Evolutionary conservation across 768 basidiomycete species (phyloP).

Genomic region (Trametes gibbosa): DNA sequence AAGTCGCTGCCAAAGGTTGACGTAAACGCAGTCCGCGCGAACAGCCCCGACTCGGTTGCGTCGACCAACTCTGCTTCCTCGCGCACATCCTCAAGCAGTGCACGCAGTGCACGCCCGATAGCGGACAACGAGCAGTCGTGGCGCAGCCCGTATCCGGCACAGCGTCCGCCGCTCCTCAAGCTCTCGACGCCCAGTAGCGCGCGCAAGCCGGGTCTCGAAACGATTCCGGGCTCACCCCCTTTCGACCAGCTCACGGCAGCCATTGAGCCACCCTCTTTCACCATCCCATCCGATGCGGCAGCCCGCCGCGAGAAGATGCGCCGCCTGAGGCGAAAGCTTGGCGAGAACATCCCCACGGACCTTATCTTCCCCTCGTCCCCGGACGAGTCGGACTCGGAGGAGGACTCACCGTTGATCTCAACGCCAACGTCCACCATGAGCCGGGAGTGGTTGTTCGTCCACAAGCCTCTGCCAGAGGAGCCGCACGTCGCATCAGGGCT

Average conservation of each 20-base stretch:
- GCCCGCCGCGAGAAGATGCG: conserved; percentile 61
- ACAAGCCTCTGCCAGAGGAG: conserved; percentile 10
- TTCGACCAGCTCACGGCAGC: conserved; percentile 1
- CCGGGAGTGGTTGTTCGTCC: conserved; percentile 15
- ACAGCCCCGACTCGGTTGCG: conserved; percentile 16
- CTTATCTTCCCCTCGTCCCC: conserved; percentile 50
- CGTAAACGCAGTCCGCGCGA: conserved; percentile 5
- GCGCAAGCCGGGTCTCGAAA: conserved; percentile 5
- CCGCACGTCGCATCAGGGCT: not conserved
- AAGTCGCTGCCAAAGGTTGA: conserved; percentile 17
- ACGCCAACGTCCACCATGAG: conserved; percentile 12
- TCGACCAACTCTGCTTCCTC: conserved; percentile 12
- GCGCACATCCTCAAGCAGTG: conserved; percentile 10
- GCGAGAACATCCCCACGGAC: conserved; percentile 57
- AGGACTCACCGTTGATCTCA: conserved; percentile 14
- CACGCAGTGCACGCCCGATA: conserved; percentile 1
- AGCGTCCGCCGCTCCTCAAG: conserved; percentile 25
- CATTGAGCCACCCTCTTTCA: conserved; percentile 28
- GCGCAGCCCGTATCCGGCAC: conserved; percentile 20
- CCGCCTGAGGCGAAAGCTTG: conserved; percentile 56
- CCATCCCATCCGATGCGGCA: conserved; percentile 39
- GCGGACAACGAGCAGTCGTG: conserved; percentile 15
- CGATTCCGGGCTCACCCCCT: conserved; percentile 22
- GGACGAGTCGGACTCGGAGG: conserved; percentile 16
- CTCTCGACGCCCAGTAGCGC: conserved; percentile 13